Evolutionary conservation across 768 basidiomycete species (phyloP).

Genomic region (Fomitopsis serialis): DNA sequence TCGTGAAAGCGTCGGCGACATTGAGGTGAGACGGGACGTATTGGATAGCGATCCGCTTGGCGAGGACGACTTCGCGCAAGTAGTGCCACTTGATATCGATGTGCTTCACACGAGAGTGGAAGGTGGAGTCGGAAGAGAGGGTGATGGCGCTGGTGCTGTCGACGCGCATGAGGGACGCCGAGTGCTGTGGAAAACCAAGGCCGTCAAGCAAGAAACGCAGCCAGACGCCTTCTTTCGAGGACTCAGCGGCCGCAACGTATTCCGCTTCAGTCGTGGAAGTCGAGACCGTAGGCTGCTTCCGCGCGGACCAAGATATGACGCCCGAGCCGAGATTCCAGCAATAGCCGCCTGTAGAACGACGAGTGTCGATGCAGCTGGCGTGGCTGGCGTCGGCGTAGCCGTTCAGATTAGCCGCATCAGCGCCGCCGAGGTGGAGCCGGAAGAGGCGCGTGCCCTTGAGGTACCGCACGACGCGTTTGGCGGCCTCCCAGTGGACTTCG

Average conservation of each 20-base stretch:
- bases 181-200: constrained; percentile 11
- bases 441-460: constrained; percentile 18
- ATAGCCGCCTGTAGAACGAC: too few relatives aligned
- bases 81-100: constrained; percentile 37
- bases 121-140: constrained; percentile 24
- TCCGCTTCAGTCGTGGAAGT: too few relatives aligned
- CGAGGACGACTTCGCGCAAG: constrained; percentile 29
- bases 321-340: too few relatives aligned
- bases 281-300: too few relatives aligned
- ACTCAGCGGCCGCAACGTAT: constrained; percentile 19
- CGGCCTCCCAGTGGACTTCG: constrained; percentile 17
- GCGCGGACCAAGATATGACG: too few relatives aligned
- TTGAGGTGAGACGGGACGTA: constrained; percentile 22
- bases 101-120: constrained; percentile 36
- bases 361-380: too few relatives aligned
- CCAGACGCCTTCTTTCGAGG: constrained; percentile 25
- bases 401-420: too few relatives aligned
- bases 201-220: constrained; percentile 15
- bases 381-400: too few relatives aligned
- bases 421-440: too few relatives aligned
- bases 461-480: constrained; percentile 21
- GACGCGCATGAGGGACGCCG: constrained; percentile 15
- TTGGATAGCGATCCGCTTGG: constrained; percentile 18
- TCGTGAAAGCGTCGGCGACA: too few relatives aligned
- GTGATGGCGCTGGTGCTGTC: constrained; percentile 35